Base-by-base conservation (phyloP, 306 rosid genomes). In the Elaeagnus macrophylla region DNA sequence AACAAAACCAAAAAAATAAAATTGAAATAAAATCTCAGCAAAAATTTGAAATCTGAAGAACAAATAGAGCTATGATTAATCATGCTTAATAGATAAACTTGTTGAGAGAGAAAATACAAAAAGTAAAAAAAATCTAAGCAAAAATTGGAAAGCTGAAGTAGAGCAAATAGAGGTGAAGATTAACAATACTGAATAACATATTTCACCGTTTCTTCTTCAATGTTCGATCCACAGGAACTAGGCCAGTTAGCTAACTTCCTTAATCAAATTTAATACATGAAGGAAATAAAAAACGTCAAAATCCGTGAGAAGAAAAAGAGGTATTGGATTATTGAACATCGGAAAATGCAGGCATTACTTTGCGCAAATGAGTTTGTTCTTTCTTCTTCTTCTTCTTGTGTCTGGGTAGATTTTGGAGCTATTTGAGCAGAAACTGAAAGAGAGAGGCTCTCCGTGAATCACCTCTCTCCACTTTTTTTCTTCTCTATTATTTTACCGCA, bases 271-370 rank as follows among this genome's bases (percentile, higher is more conserved):
- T 47, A 62, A 14, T 45, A 57, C 57, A 53, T 57, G 66, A 66
- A 64, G n/a, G n/a, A n/a, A n/a, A n/a, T n/a, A 53, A 46, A 64
- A 44, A 61, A 54, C 62, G 74, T 65, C 42, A 12, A 41, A 67
- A 65, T 50, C 70, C 35, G 68, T 49, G 64, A 61, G 54, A 44
- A 45, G 10, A 39, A 39, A 52, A 39, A 12, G 37, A 9, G 49
- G 62, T 70, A 58, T 71, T 8, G 73, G 69, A 67, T 75, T 77
- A 25, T 25, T 25, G 32, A 25, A 25, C 32, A 63, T 57, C 76
- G 57, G 70, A 20, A 45, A 55, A 48, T 49, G 63, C 81, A 79
- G 80, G 58, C 91, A 82, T 84, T 79, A 88, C 81, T 79, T 82
- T 88, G 88, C 77, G 80, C 38, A 48, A 72, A 68, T 59, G 70